Percentiles rank a stretch among this genome's conserved stretches.
Evolutionary conservation across 1,284 basidiomycete genomes (phyloP).

Genomic region (Ganoderma meredithae): DNA sequence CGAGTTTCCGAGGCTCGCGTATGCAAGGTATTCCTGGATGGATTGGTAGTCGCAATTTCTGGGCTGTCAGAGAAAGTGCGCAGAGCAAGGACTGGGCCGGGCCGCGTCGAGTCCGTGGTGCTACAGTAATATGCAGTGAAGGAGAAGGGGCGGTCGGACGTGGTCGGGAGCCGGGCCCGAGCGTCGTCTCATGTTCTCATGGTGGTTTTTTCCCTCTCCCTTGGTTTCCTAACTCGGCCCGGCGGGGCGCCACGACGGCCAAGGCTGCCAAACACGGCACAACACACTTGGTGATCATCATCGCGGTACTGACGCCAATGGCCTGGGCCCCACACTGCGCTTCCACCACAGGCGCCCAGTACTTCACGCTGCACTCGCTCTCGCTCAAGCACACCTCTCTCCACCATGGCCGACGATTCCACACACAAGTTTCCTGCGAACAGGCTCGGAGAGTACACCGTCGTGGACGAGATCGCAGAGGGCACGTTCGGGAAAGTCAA

Average conservation of each 20-base stretch:
- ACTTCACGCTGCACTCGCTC: slow-evolving; percentile 12
- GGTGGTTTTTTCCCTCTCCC: background rate
- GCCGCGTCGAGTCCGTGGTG: slow-evolving; percentile 18
- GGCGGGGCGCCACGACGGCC: background rate
- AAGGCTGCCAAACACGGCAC: background rate
- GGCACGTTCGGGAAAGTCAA: slow-evolving; percentile 99
- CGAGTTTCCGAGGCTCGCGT: background rate
- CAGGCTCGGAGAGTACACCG: slow-evolving; percentile 82
- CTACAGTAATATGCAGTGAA: slow-evolving; percentile 7
- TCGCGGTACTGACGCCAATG: background rate
- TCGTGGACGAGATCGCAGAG: slow-evolving; percentile 80
- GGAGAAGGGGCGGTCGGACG: slow-evolving; percentile 14
- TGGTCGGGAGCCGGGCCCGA: background rate
- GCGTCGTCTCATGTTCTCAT: background rate
- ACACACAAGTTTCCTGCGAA: slow-evolving; percentile 52
- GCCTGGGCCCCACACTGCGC: slow-evolving; percentile 16
- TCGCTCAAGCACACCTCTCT: slow-evolving; percentile 7
- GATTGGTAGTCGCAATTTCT: background rate
- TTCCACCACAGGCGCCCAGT: slow-evolving; percentile 11
- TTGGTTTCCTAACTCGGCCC: background rate
- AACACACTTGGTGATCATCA: no score
- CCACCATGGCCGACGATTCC: slow-evolving; percentile 37
- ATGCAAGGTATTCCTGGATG: background rate
- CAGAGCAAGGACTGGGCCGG: slow-evolving; percentile 20
- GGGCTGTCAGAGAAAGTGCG: slow-evolving; percentile 17